Percentiles rank a stretch among this genome's conserved stretches.
Conservation (phyloP, 2,329 filamentous ascomycete species). For the Zasmidium angulare region DNA sequence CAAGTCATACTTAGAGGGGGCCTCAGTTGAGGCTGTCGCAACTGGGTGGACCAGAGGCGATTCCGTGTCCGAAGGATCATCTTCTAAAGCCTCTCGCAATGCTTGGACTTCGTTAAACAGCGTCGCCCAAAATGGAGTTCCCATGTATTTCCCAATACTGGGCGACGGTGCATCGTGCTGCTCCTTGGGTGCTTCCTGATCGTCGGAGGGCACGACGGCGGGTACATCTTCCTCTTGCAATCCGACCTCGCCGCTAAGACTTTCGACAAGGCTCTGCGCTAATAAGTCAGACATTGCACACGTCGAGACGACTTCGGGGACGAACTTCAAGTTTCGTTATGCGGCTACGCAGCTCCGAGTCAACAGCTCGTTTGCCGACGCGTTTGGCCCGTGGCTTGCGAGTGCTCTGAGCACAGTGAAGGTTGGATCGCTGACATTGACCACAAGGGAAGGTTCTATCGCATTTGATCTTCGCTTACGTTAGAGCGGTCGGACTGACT, state of each 20-base stretch:
- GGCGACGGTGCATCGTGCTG: slow-evolving; percentile 1
- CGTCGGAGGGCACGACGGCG: not conserved
- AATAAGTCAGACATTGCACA: not conserved
- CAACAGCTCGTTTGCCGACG: slow-evolving; percentile 26
- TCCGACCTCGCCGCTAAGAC: slow-evolving; percentile 28
- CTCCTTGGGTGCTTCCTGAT: not conserved
- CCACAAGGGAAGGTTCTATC: slow-evolving; percentile 29
- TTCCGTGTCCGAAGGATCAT: slow-evolving; percentile 22
- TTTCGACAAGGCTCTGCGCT: slow-evolving; percentile 27
- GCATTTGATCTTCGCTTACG: slow-evolving; percentile 21
- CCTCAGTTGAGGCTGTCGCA: not conserved
- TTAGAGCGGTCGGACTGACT: not conserved
- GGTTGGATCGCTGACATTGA: slow-evolving; percentile 28
- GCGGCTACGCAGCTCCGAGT: slow-evolving; percentile 29
- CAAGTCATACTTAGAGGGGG: slow-evolving; percentile 13
- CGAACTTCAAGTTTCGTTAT: slow-evolving; percentile 30
- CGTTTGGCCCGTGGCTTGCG: slow-evolving; percentile 30
- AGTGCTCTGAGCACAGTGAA: slow-evolving; percentile 26
- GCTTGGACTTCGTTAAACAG: slow-evolving; percentile 31
- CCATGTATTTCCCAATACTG: slow-evolving; percentile 23
- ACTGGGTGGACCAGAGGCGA: slow-evolving; percentile 7
- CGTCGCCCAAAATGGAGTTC: slow-evolving; percentile 30
- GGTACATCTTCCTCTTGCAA: not conserved
- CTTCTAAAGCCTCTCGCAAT: slow-evolving; percentile 29
- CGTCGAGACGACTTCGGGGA: not conserved